Conservation (phyloP, 192 early-diverging fungal genomes). For the Neocallimastix lanati region DNA sequence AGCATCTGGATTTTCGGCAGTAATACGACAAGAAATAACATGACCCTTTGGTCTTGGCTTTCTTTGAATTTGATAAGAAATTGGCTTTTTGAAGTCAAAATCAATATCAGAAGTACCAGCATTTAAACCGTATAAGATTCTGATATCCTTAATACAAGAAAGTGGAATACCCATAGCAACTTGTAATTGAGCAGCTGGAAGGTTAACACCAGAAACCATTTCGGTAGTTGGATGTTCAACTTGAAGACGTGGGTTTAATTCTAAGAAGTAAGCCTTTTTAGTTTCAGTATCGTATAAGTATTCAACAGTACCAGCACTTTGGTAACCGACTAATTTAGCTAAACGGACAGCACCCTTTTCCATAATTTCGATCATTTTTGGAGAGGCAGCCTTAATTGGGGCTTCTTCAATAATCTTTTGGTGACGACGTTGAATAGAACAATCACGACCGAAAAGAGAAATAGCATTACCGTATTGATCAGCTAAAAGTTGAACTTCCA, state of each 20-base stretch:
- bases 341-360: slow-evolving; percentile 92
- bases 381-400: slow-evolving; percentile 68
- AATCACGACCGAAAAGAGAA: slow-evolving; percentile 95
- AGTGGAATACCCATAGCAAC: slow-evolving; percentile 98
- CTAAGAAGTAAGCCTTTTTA: slow-evolving; percentile 83
- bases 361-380: slow-evolving; percentile 68
- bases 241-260: slow-evolving; percentile 93
- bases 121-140: slow-evolving; percentile 65
- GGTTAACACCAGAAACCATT: slow-evolving; percentile 95
- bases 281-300: slow-evolving; percentile 80
- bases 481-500: slow-evolving; percentile 91
- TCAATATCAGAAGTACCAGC: slow-evolving; percentile 69
- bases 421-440: slow-evolving; percentile 92
- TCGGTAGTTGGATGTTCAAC: slow-evolving; percentile 98
- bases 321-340: slow-evolving; percentile 84
- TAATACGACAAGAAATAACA: slow-evolving; percentile 95
- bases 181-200: slow-evolving; percentile 93
- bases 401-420: slow-evolving; percentile 99
- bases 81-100: slow-evolving; percentile 68
- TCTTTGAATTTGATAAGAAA: slow-evolving; percentile 65
- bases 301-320: slow-evolving; percentile 90
- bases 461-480: slow-evolving; percentile 96
- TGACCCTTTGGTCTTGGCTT: slow-evolving; percentile 88
- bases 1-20: slow-evolving; percentile 97
- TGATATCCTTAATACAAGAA: slow-evolving; percentile 85